Evolutionary conservation across 2,329 filamentous ascomycete genomes (phyloP), one percentile per base, ranked within the genome.

Genomic region (Aspergillus thermomutatus): DNA sequence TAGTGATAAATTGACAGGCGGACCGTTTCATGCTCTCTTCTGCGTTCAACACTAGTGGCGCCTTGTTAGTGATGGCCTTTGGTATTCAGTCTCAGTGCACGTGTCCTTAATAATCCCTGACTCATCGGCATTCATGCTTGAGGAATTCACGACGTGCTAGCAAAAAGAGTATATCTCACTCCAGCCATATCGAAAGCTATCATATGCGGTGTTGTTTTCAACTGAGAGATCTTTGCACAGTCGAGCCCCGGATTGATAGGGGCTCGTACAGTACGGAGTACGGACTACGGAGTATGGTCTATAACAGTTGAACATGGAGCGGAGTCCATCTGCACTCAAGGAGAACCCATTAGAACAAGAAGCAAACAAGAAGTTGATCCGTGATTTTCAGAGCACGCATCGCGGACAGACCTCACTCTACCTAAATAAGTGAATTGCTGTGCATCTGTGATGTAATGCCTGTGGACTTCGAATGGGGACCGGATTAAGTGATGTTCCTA

Each of bases 401-500:
- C 6, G 31, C 11, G 11, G 11, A 34, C 2, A 34, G 31, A 3
- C 31, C 31, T 37, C 6, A 17, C 14, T 37, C 31, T 10, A 21
- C 8, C 40, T 4, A 5, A 10, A 7, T 14, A 11, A 8, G 5
- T 6, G 9, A 45, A 17, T 23, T 6, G 41, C 41, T 45, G 11
- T 23, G 11, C 6, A 46, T 14, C 23, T 23, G 43, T 46, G 43
- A 46, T 46, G 43, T 10, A 21, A 21, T 23, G 41, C 19, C 4
- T 3, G 19, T 1, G 4, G 8, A 21, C 9, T 10, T 4, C 34
- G 34, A 9, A 26, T 46, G 43, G 43, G 6, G n/a, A 26, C 43
- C 43, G 43, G 52, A 49, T 45, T 47, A 40, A 54, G 26, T 48
- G 40, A 55, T 51, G 11, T 48, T 55, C 55, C 52, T 37, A 28